Evolutionary conservation across 768 basidiomycete species (phyloP), one percentile per base, ranked within the genome.

Genomic region (Lentinula edodes): DNA sequence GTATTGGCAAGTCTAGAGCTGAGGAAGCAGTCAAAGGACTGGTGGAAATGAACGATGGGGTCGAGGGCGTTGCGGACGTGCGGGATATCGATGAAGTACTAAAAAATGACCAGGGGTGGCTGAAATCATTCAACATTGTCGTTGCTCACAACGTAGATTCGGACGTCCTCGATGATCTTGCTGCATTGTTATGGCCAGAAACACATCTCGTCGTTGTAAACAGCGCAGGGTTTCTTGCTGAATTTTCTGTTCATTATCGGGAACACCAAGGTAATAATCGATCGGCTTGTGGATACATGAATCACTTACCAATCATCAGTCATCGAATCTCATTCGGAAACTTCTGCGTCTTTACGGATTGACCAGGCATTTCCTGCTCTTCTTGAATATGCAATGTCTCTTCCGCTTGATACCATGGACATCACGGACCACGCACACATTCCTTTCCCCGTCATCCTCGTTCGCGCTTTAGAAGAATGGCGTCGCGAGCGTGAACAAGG

Each of bases 321-420:
- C 68, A 87, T 96, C 69, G 92, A 95, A 68, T 90, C 86, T 23
- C 94, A 95, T 71, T 85, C 93, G 0, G 91, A 94, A 66, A 84
- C 76, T 18, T 74, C 80, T 15, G 88, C 82, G 28, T 92, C 84
- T 6, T 80, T 98, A 2, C 88, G 94, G 43, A 87, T 99, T 66
- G 92, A 95, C 74, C 84, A 86, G 62, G 89, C 97, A 0, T 98
- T 98, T 80, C 88, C 91, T 0, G 82, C 85, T 0, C 83, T 99
- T 6, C 79, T 88, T 59, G 80, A 89, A 55, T 87, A 91, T 71
- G 86, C 93, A 0, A 70, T 81, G 13, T 79, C 82, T 0, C 77
- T 96, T 54, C 87, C 97, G 65, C 82, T 95, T 62, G 81, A 81
- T 16, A 76, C 78, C 28, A 85, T 98, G 84, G 95, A 98, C 70